Base-by-base conservation (phyloP, 2,329 filamentous ascomycete genomes). In the Grosmannia serpens region DNA sequence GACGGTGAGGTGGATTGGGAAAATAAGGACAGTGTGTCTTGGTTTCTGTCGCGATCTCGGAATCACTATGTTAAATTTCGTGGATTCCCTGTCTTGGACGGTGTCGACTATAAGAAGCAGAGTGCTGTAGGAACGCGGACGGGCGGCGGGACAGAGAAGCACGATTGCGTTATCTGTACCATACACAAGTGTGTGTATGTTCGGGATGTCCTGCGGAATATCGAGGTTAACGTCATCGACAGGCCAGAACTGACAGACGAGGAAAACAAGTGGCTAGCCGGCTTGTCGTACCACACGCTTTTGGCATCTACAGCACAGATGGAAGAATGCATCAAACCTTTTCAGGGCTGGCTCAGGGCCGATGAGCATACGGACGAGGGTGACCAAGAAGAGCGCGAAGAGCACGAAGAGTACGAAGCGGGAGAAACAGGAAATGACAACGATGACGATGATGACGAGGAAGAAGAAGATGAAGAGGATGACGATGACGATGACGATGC, bases 151-250 rank as follows among this genome's bases (percentile, higher is more conserved):
- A 50, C 13, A 9, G 46, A 15, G 10, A 54, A 44, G 33, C 63
- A 64, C 59, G 60, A 63, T 22, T 64, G 63, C n/a, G 63, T 62
- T 7, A 63, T 63, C 11, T 64, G 63, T 44, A 62, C 61, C 0
- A 63, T 64, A 29, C 63, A 64, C 59, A 63, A 63, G 54, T 64
- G 63, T 35, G 57, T 58, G 3, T 62, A 61, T 38, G 58, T 64
- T 17, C 58, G 59, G 11, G 59, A 61, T 3, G 41, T 60, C 8
- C 20, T 64, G 46, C 47, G 38, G 11, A 58, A 57, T 41, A 20
- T 17, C 9, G 22, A 47, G 17, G 15, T 56, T 17, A 31, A 33
- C 9, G 26, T 51, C 11, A 15, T 41, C 1, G 31, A 35, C 15
- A 57, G 58, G 4, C 52, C 33, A 6, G 20, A 52, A 20, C 52